Base-by-base conservation (phyloP, 2,329 filamentous ascomycete species). In the Fusarium guadeloupense region DNA sequence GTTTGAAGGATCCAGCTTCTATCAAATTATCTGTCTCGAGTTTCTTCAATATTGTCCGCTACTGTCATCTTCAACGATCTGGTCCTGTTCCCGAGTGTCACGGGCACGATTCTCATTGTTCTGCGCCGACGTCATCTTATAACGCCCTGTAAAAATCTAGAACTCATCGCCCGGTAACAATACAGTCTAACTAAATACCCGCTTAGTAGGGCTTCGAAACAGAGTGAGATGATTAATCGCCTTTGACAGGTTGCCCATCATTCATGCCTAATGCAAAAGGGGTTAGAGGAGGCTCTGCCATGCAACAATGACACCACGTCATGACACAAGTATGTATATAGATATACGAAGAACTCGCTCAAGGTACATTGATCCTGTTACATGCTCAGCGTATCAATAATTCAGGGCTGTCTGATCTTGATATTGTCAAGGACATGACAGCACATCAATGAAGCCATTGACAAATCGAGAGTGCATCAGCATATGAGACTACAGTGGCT, bases 201-300 rank as follows among this genome's bases (percentile, higher is more conserved):
- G 8, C 47, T 39, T 48, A 39, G 19, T 31, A 33, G 54, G 59
- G 59, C 59, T 59, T 48, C 14, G 20, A 48, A 25, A 30, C 28
- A 59, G 47, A 63, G 40, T 54, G 54, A 63, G 59, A 54, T 54
- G 53, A 47, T 19, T 35, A 16, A n/a, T n/a, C n/a, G n/a, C 25
- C 37, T 47, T 25, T 45, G 35, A 45, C 37, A 40, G 59, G 59
- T 50, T 9, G 46, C 23, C 21, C 44, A 37, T 21, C n/a, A 33
- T 48, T 54, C 47, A 37, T 43, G 48, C 50, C 59, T 64, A 63
- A 49, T 20, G 47, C 54, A 5, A 59, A 62, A 59, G 17, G 39
- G 59, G 54, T 60, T 62, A 63, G 59, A 62, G 47, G 54, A 45
- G 54, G 54, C 59, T 59, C 59, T 59, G 39, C 34, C 38, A 62